A percentile compares a stretch with the other conserved stretches of the same genome.
Conservation (phyloP, 2,329 filamentous ascomycete genomes). For the Paradendryphiella salina region DNA sequence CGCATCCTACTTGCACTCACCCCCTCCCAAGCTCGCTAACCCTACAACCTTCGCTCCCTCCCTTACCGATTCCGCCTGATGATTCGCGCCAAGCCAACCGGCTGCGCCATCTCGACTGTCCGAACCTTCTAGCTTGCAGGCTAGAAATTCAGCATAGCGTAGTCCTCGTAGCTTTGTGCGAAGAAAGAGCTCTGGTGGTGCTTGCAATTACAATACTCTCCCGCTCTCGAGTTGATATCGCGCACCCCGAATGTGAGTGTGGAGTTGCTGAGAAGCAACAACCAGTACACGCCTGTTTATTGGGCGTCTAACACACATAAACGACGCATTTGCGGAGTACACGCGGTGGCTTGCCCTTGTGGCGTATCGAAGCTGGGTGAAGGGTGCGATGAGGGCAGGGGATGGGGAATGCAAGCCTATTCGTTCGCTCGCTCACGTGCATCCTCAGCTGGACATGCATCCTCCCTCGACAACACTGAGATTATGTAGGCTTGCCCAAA, state of each 20-base stretch:
- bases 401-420: slow-evolving; percentile 1
- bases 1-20: slow-evolving; percentile 4
- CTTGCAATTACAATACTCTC: background rate
- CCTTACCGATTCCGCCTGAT: slow-evolving; percentile 15
- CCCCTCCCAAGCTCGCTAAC: slow-evolving; percentile 9
- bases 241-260: background rate
- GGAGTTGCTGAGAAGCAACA: too few species aligned
- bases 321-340: slow-evolving; percentile 9
- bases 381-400: slow-evolving; percentile 5
- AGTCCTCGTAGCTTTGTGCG: background rate
- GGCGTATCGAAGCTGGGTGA: slow-evolving; percentile 7
- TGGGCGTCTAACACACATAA: background rate
- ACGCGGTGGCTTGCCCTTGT: slow-evolving; percentile 3
- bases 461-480: background rate
- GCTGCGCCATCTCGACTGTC: slow-evolving; percentile 20
- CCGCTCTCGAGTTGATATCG: background rate
- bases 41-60: slow-evolving; percentile 3
- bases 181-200: background rate
- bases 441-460: slow-evolving; percentile 1
- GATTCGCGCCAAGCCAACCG: slow-evolving; percentile 7
- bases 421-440: slow-evolving; percentile 4
- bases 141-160: slow-evolving; percentile 14
- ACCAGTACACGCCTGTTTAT: background rate
- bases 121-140: slow-evolving; percentile 22
- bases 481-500: background rate